These are phyloP conservation scores for Xylariaceae sp. DNA, from an alignment of 2,329 filamentous ascomycete species.

Conservation along the genomic window DNA sequence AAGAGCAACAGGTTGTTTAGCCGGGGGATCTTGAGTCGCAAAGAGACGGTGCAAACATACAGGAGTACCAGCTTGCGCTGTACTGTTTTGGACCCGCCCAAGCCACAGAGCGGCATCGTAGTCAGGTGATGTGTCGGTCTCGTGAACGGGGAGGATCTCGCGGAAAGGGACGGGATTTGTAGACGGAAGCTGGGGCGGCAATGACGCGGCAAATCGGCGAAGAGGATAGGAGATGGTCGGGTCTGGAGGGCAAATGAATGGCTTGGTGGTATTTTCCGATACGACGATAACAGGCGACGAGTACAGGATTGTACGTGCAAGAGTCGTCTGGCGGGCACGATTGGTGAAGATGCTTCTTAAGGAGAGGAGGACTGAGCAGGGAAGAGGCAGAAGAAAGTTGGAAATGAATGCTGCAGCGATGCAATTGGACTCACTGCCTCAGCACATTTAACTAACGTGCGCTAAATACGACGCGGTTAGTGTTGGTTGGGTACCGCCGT, in stretches of 20 bases:
- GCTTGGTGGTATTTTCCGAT: not conserved
- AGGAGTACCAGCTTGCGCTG: conserved; percentile 95
- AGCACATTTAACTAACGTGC: not conserved
- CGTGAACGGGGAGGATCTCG: too few species aligned
- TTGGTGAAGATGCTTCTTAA: conserved; percentile 6
- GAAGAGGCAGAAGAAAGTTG: conserved; percentile 11
- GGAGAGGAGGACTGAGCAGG: conserved; percentile 1
- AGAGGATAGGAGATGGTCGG: not conserved
- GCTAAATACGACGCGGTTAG: not conserved
- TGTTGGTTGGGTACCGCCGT: too few species aligned
- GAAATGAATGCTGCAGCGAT: conserved; percentile 18
- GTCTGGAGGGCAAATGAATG: not conserved
- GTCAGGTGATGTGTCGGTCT: not conserved
- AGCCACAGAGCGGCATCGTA: conserved; percentile 52
- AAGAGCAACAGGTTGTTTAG: conserved; percentile 18
- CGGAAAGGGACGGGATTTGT: not conserved
- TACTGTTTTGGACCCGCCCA: conserved; percentile 68
- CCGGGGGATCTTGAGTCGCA: conserved; percentile 8
- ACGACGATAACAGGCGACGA: not conserved
- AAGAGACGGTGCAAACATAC: conserved; percentile 49
- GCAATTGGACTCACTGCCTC: not conserved
- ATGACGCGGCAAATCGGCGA: not conserved
- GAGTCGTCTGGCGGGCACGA: not conserved
- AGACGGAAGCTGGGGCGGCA: not conserved
- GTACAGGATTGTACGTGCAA: not conserved